phyloP scores from a whole-genome alignment of 257 asterid genomes.

The Knoxia roxburghii region DNA sequence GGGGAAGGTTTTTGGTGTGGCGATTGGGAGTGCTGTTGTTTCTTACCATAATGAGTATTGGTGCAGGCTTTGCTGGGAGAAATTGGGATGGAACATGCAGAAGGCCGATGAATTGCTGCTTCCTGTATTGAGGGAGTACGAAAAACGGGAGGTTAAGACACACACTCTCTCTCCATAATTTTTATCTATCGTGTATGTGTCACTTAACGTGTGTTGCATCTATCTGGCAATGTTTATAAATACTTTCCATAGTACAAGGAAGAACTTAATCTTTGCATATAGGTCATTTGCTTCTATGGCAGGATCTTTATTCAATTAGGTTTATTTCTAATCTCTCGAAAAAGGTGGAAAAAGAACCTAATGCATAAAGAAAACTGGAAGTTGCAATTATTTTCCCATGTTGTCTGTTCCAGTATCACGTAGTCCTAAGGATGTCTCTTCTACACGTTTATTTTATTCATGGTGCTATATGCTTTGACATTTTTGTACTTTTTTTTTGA shows the following conservation, averaged over 20 bases:
- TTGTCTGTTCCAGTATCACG: background rate
- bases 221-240: background rate
- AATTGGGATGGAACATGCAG: constrained; percentile 70
- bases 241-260: background rate
- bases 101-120: constrained; percentile 82
- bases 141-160: constrained; percentile 73
- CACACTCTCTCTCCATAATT: background rate
- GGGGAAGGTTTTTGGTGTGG: background rate
- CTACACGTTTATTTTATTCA: background rate
- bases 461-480: constrained; percentile 14
- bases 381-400: background rate
- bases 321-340: too few relatives aligned
- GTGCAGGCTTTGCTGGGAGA: constrained; percentile 88
- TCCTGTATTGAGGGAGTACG: constrained; percentile 84
- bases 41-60: constrained; percentile 3
- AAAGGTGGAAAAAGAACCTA: background rate
- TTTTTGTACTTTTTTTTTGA: constrained; percentile 19
- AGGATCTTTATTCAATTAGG: background rate
- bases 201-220: background rate
- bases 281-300: background rate
- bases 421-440: background rate
- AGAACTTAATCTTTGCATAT: background rate
- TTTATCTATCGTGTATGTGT: background rate
- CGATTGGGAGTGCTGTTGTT: background rate
- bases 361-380: background rate